Evolutionary conservation across 78 protist species (phyloP).

Genomic region (Monocercomonoides exilis): DNA sequence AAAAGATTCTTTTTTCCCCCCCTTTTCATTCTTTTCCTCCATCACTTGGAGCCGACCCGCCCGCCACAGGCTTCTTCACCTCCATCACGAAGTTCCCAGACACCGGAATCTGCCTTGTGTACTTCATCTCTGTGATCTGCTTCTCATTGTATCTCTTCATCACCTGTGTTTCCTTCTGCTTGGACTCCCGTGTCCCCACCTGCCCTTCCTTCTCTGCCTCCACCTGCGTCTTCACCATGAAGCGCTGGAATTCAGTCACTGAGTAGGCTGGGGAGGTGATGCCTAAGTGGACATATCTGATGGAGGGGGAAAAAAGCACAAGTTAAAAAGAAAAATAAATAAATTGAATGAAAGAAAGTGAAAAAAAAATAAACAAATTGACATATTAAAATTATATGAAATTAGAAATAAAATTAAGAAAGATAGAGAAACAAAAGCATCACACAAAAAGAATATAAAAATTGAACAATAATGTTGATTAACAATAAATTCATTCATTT

Average conservation of each 20-base stretch:
- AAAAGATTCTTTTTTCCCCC: too few species aligned
- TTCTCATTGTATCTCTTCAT: not conserved
- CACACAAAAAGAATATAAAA: too few species aligned
- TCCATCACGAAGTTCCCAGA: not conserved
- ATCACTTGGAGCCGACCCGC: not conserved
- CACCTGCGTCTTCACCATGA: not conserved
- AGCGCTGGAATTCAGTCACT: not conserved
- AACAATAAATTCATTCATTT: too few species aligned
- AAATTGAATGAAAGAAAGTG: not conserved
- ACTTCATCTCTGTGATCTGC: not conserved
- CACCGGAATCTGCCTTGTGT: not conserved
- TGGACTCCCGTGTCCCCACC: not conserved
- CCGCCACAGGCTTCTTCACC: not conserved
- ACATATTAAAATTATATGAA: too few species aligned
- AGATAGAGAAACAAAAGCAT: too few species aligned
- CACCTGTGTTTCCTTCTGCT: not conserved
- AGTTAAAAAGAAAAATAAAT: not conserved
- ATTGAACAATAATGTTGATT: too few species aligned
- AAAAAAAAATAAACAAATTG: not conserved
- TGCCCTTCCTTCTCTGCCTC: not conserved
- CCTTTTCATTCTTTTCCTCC: not conserved
- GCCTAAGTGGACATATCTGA: not conserved
- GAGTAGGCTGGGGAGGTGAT: not conserved
- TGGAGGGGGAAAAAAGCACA: not conserved
- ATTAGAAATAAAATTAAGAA: too few species aligned